Evolutionary conservation across 176 grass and related monocot genomes (phyloP).

Genomic region (Carex pumila): DNA sequence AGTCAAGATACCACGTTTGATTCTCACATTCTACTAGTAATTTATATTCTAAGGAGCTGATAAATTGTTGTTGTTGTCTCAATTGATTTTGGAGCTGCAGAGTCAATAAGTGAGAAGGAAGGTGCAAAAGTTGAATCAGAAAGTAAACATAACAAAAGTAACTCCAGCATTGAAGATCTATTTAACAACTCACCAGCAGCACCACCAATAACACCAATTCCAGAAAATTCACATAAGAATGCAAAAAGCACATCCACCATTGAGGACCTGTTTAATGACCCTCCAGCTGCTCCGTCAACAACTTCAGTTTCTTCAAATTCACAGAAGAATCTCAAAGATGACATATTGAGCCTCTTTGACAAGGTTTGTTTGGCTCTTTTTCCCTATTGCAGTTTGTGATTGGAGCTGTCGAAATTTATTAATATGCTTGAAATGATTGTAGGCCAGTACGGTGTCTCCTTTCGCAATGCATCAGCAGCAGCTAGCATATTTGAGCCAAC

Average conservation of each 20-base stretch:
- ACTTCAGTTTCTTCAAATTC: conserved; percentile 2
- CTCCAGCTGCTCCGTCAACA: neutral
- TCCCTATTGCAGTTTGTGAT: neutral
- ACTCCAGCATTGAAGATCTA: conserved; percentile 25
- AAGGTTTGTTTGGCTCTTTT: conserved; percentile 23
- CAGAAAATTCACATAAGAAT: conserved; percentile 20
- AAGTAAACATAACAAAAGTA: conserved; percentile 11
- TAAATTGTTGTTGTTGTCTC: neutral
- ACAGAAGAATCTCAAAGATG: conserved; percentile 31
- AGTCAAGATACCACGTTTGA: neutral
- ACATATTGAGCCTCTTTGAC: conserved; percentile 49
- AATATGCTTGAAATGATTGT: conserved; percentile 8
- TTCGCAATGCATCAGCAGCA: conserved; percentile 38
- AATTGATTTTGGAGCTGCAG: conserved; percentile 31
- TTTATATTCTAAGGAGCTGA: neutral
- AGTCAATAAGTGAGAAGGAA: conserved; percentile 17
- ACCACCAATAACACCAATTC: neutral
- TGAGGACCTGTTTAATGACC: conserved; percentile 31
- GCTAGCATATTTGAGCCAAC: conserved; percentile 26
- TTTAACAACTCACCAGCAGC: conserved; percentile 20
- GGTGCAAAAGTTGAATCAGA: conserved; percentile 14
- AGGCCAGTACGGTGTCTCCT: conserved; percentile 37
- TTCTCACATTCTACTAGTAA: neutral
- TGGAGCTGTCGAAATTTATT: neutral
- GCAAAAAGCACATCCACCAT: conserved; percentile 12